A percentile compares a stretch with the other conserved stretches of the same genome.
Evolutionary conservation across 2,329 filamentous ascomycete genomes (phyloP).

Genomic region (Penicillium sp.): DNA sequence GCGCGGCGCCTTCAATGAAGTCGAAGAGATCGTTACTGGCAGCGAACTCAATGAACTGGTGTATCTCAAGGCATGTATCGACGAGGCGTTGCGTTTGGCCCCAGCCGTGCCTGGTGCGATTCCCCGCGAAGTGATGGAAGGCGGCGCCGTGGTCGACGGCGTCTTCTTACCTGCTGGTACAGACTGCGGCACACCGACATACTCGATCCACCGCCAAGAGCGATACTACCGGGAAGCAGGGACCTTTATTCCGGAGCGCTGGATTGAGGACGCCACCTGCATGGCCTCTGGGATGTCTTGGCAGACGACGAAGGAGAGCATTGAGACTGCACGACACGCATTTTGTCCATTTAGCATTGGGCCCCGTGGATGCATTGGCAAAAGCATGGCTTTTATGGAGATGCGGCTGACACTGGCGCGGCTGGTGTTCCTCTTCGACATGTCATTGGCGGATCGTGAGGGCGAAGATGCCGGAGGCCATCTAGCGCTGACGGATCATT

Average conservation of each 20-base stretch:
- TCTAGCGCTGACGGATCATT: slow-evolving; percentile 39
- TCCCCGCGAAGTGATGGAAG: slow-evolving; percentile 40
- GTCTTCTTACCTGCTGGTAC: slow-evolving; percentile 51
- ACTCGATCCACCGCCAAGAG: slow-evolving; percentile 66
- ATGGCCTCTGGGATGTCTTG: slow-evolving; percentile 37
- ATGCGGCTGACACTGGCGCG: slow-evolving; percentile 41
- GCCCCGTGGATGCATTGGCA: slow-evolving; percentile 43
- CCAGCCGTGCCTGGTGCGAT: slow-evolving; percentile 40
- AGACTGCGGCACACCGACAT: slow-evolving; percentile 64
- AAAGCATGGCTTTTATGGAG: slow-evolving; percentile 45
- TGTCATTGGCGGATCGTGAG: slow-evolving; percentile 33
- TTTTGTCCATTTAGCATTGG: slow-evolving; percentile 63
- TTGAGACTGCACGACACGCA: slow-evolving; percentile 58
- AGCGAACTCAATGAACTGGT: slow-evolving; percentile 34
- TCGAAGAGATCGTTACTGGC: slow-evolving; percentile 40
- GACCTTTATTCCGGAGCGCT: slow-evolving; percentile 62
- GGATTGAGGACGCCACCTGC: slow-evolving; percentile 53
- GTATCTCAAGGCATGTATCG: slow-evolving; percentile 44
- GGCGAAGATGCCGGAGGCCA: slow-evolving; percentile 38
- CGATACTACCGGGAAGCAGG: slow-evolving; percentile 61
- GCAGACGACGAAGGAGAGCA: slow-evolving; percentile 50
- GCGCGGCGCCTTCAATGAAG: slow-evolving; percentile 33
- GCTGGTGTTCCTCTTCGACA: slow-evolving; percentile 41
- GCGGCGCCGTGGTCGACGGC: slow-evolving; percentile 38
- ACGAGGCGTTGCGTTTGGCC: slow-evolving; percentile 43